A percentile compares a stretch with the other conserved stretches of the same genome.
Conservation (phyloP, 306 rosid species). For the Dryas octopetala region DNA sequence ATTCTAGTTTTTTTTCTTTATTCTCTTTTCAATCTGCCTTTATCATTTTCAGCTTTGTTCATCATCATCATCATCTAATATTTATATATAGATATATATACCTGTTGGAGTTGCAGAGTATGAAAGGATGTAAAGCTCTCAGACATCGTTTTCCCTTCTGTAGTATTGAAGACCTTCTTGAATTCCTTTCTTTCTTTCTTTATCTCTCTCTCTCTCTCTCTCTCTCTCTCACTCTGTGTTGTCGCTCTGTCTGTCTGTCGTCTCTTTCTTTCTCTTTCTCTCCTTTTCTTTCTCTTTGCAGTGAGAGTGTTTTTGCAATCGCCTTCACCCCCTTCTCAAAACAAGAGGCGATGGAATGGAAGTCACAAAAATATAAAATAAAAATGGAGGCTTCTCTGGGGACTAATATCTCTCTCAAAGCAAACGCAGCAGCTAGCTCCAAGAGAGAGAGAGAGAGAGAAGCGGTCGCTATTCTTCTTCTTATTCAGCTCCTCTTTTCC, state of each 20-base stretch:
- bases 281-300: conserved; percentile 56
- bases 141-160: conserved; percentile 79
- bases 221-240: conserved; percentile 38
- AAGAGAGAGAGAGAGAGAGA: conserved; percentile 41
- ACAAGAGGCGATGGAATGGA: conserved; percentile 42
- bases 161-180: conserved; percentile 65
- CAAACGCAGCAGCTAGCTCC: conserved; percentile 21
- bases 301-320: conserved; percentile 51
- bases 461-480: conserved; percentile 65
- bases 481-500: conserved; percentile 38
- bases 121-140: conserved; percentile 70
- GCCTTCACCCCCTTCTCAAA: conserved; percentile 47
- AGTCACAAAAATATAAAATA: conserved; percentile 26
- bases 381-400: conserved; percentile 49
- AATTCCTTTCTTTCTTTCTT: conserved; percentile 21
- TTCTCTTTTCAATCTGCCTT: conserved; percentile 27
- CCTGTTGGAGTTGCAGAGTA: conserved; percentile 65
- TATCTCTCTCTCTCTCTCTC: conserved; percentile 24
- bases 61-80: conserved; percentile 11
- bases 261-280: conserved; percentile 65
- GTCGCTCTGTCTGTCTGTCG: conserved; percentile 54
- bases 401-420: conserved; percentile 55
- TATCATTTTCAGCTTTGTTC: conserved; percentile 56
- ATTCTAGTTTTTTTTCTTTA: not conserved
- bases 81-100: conserved; percentile 30